Evolutionary conservation across 495 filamentous ascomycete species (phyloP).

Genomic region (Hypoxylon cercidicola): DNA sequence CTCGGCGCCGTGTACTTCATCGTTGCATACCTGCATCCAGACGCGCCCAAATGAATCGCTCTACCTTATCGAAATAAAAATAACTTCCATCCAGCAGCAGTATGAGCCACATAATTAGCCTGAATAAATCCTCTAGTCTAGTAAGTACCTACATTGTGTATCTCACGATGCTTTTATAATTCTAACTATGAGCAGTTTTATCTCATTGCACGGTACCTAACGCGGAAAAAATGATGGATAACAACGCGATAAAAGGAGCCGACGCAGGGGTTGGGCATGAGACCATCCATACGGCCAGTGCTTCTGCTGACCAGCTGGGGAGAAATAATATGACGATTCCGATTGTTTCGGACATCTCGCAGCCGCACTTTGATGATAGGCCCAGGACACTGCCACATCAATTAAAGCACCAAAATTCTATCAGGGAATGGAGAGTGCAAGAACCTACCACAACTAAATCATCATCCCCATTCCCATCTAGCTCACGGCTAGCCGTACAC

Average conservation of each 20-base stretch:
- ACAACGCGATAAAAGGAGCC: slow-evolving; percentile 8
- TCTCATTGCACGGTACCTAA: slow-evolving; percentile 19
- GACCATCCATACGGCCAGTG: neutral
- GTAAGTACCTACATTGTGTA: neutral
- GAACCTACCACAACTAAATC: neutral
- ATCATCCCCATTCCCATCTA: slow-evolving; percentile 16
- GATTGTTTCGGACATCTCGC: slow-evolving; percentile 34
- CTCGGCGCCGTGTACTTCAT: neutral
- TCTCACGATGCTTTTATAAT: neutral
- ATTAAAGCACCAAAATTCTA: slow-evolving; percentile 9
- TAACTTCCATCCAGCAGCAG: neutral
- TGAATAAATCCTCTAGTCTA: neutral
- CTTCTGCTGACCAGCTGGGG: slow-evolving; percentile 1
- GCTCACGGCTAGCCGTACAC: slow-evolving; percentile 39
- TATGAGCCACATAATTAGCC: neutral
- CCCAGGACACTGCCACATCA: slow-evolving; percentile 14
- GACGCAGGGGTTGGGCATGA: slow-evolving; percentile 1
- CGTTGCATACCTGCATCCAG: neutral
- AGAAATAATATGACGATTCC: slow-evolving; percentile 19
- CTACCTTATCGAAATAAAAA: neutral
- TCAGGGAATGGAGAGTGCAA: slow-evolving; percentile 10
- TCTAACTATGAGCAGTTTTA: slow-evolving; percentile 7
- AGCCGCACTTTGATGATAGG: slow-evolving; percentile 9
- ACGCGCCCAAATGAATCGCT: neutral
- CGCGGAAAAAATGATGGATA: slow-evolving; percentile 12